Conservation (phyloP, 148 eudicot genomes). For the Dysphania ambrosioides region DNA sequence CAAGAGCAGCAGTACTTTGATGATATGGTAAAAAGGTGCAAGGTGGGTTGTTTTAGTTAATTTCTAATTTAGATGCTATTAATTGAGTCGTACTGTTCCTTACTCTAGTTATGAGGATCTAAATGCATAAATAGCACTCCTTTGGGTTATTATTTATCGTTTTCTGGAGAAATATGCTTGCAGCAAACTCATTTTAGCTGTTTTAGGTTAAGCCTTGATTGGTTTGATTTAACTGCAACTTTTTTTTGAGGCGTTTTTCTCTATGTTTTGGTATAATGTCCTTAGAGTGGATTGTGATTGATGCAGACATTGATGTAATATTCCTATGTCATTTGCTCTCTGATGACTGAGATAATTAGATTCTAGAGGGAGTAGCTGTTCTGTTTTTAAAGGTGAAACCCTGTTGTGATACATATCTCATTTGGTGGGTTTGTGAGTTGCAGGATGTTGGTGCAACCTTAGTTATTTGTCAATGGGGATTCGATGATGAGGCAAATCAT, state of each 20-base stretch:
- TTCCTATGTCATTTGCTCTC: not conserved
- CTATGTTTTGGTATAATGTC: too few relatives aligned
- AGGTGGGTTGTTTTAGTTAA: too few relatives aligned
- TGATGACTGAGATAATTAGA: not conserved
- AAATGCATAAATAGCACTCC: too few relatives aligned
- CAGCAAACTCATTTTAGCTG: not conserved
- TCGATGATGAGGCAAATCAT: conserved; percentile 97
- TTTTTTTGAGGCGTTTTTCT: too few relatives aligned
- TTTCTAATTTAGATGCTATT: too few relatives aligned
- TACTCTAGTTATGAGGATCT: too few relatives aligned
- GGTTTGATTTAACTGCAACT: too few relatives aligned
- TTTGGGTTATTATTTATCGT: not conserved
- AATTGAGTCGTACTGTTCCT: too few relatives aligned
- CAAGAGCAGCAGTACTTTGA: conserved; percentile 94
- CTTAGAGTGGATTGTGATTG: not conserved
- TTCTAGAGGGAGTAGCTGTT: not conserved
- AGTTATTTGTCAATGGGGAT: conserved; percentile 99
- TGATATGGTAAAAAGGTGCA: conserved; percentile 94
- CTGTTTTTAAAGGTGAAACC: not conserved
- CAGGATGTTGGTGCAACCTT: conserved; percentile 98
- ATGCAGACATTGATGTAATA: not conserved
- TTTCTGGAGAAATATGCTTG: too few relatives aligned
- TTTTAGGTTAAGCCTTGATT: too few relatives aligned
- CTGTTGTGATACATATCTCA: conserved; percentile 8
- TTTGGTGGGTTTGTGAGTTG: conserved; percentile 9